Percentiles rank a stretch among this genome's conserved stretches.
These are phyloP conservation scores for Megacollybia marginata DNA, from an alignment of 768 basidiomycete genomes.

Conservation along the genomic window DNA sequence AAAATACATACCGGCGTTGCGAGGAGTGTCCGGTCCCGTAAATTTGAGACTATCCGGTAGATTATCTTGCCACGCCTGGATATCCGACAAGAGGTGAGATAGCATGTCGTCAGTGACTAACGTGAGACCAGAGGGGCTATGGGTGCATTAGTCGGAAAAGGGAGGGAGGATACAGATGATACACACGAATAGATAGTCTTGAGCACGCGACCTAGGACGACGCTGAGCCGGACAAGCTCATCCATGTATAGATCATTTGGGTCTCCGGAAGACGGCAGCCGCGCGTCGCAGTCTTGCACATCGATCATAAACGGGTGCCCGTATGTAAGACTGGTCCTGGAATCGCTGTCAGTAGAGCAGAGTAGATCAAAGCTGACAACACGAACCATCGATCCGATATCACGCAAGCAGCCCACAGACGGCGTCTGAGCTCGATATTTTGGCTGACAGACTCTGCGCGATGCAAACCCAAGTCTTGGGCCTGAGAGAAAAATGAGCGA, in stretches of 20 bases:
- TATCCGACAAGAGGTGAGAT: conserved; percentile 51
- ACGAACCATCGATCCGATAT: conserved; percentile 89
- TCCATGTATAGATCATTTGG: conserved; percentile 74
- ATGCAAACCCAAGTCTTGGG: conserved; percentile 94
- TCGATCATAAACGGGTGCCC: conserved; percentile 97
- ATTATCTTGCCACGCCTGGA: conserved; percentile 70
- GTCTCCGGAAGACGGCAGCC: conserved; percentile 85
- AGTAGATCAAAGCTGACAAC: conserved; percentile 5
- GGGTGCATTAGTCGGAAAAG: conserved; percentile 2
- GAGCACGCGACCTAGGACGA: conserved; percentile 84
- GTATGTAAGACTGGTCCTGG: conserved; percentile 79
- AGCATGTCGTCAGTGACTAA: conserved; percentile 80
- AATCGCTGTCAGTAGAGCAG: conserved; percentile 2
- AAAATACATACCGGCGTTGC: conserved; percentile 52
- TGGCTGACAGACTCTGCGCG: conserved; percentile 83
- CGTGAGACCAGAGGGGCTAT: conserved; percentile 80
- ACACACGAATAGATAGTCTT: conserved; percentile 88
- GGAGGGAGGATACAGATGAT: conserved; percentile 2
- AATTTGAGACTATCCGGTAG: conserved; percentile 78
- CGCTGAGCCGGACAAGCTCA: conserved; percentile 86
- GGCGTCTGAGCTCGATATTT: conserved; percentile 77
- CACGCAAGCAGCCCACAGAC: conserved; percentile 92
- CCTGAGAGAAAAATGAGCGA: conserved; percentile 36
- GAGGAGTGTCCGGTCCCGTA: conserved; percentile 58
- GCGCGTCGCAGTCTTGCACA: conserved; percentile 92